Evolutionary conservation across 176 grass and related monocot genomes (phyloP), one percentile per base, ranked within the genome.

Genomic region (Areca catechu): DNA sequence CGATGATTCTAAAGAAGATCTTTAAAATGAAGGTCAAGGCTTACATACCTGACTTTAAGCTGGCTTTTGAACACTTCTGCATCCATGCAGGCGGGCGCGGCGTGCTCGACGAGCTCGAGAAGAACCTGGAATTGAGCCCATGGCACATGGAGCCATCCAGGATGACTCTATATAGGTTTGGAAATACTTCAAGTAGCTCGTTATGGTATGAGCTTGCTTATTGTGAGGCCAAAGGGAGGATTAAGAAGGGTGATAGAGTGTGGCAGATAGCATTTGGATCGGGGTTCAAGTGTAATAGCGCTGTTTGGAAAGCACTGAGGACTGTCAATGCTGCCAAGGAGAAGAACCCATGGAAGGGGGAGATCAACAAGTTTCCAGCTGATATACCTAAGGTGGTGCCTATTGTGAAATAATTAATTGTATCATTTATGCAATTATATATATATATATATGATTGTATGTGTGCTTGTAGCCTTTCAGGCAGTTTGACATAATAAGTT

Each of bases 81-180:
- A 79, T 88, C 76, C 85, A 88, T 72, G 79, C 79, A 0, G 85
- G 85, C 0, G 85, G 79, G 0, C 75, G 85, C 3, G 76, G 67
- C 28, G 85, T 88, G 79, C 72, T 88, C 16, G 85, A 88, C 53
- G 85, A 76, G 67, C 58, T 88, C 22, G 85, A 88, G 76, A 58
- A 48, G 6, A 79, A 68, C 68, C 71, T 83, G 0, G 30, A 22
- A 0, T 59, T 88, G n/a, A 76, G 34, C 17, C 53, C 24, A 0
- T 79, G 79, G 79, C 63, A 88, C 79, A 88, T 88, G 84, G 84
- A 88, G 68, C 84, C 84, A 17, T 88, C 79, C 0, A 4, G 84
- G 71, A 88, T 88, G 79, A 88, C 84, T 49, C 84, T 88, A 0
- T 69, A 79, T 63, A 23, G 79, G 18, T 88, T 88, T 68, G 85